Evolutionary conservation across 78 protist genomes (phyloP).

Genomic region (slime mould (Dictyostelium discoideum)): dicty_2.7 NC_007091.3:2387001-2387500

Average conservation of each 20-base stretch:
- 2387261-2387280: neutral
- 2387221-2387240: slow-evolving; percentile 17
- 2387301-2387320: too few species aligned
- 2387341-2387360: too few species aligned
- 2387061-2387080: slow-evolving; percentile 8
- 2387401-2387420: slow-evolving; percentile 59
- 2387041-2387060: slow-evolving; percentile 3
- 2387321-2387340: neutral
- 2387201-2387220: slow-evolving; percentile 2
- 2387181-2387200: neutral
- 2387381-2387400: slow-evolving; percentile 38
- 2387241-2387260: slow-evolving; percentile 37
- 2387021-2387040: neutral
- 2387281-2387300: neutral
- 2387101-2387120: slow-evolving; percentile 14
- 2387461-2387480: slow-evolving; percentile 31
- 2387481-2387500: neutral
- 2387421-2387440: neutral
- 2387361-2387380: neutral
- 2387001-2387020: neutral
- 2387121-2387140: slow-evolving; percentile 1
- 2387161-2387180: neutral
- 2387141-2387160: neutral
- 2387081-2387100: neutral
- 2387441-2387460: neutral